phyloP scores from a whole-genome alignment of 2,329 filamentous ascomycete genomes.

The Paraconiothyrium sp. region DNA sequence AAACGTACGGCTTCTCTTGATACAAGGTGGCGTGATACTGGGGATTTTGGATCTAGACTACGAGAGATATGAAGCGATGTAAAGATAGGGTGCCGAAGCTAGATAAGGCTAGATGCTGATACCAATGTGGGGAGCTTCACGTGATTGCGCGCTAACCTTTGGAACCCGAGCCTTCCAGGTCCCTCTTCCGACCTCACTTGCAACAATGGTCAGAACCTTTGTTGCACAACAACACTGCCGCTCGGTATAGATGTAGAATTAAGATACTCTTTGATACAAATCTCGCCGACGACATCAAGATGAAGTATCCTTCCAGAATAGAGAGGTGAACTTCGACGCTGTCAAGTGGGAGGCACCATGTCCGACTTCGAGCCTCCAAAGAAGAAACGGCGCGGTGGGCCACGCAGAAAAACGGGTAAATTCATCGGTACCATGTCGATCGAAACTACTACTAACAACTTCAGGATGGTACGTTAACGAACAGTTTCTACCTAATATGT shows the following conservation, averaged over 20 bases:
- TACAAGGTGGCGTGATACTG: neutral
- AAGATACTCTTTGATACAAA: neutral
- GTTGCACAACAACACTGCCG: neutral
- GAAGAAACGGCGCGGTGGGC: slow-evolving; percentile 39
- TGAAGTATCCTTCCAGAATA: slow-evolving; percentile 3
- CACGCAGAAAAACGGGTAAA: slow-evolving; percentile 39
- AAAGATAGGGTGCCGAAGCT: neutral
- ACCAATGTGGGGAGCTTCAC: neutral
- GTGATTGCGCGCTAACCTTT: slow-evolving; percentile 1
- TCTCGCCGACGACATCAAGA: neutral
- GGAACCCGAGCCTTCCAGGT: neutral
- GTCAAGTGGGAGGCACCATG: slow-evolving; percentile 9
- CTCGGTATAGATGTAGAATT: neutral
- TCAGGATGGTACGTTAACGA: slow-evolving; percentile 29
- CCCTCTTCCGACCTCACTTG: neutral
- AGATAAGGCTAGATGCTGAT: neutral
- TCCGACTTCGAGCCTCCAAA: slow-evolving; percentile 21
- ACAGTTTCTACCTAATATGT: neutral
- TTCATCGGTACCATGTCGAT: neutral
- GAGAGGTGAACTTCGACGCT: neutral
- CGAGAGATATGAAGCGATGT: neutral
- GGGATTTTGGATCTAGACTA: too few relatives aligned
- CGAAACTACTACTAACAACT: neutral
- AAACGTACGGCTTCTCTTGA: neutral
- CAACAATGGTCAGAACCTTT: neutral